phyloP scores from a whole-genome alignment of 345 rosid genomes.

The Brassica incana region DNA sequence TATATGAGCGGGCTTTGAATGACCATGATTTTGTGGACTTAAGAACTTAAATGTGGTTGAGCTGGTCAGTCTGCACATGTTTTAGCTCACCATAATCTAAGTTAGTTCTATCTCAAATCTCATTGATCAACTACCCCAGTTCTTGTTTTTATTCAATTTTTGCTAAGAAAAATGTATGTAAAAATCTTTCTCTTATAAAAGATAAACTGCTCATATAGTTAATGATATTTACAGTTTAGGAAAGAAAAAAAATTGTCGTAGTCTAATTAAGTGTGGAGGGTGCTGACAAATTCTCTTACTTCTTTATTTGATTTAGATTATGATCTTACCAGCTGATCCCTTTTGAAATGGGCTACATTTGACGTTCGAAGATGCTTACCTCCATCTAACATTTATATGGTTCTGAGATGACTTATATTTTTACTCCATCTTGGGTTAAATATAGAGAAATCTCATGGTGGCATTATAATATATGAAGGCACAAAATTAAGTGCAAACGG shows the following conservation, averaged over 20 bases:
- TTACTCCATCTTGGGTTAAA: constrained; percentile 7
- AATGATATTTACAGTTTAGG: too few relatives aligned
- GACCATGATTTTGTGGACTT: too few relatives aligned
- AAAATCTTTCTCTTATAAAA: too few relatives aligned
- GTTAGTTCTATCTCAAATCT: too few relatives aligned
- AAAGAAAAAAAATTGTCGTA: background rate
- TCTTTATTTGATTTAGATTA: constrained; percentile 30
- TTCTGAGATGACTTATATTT: background rate
- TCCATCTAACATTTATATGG: constrained; percentile 17
- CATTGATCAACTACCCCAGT: too few relatives aligned
- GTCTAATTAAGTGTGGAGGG: constrained; percentile 11
- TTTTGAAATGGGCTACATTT: constrained; percentile 24
- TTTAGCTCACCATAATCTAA: too few relatives aligned
- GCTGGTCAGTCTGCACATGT: too few relatives aligned
- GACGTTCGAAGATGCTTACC: constrained; percentile 33
- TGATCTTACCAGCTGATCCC: constrained; percentile 34
- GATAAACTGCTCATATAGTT: too few relatives aligned
- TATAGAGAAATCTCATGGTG: constrained; percentile 10
- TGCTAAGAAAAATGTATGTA: too few relatives aligned
- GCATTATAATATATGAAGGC: background rate
- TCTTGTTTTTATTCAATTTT: too few relatives aligned
- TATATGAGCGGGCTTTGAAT: background rate
- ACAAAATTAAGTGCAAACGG: constrained; percentile 7
- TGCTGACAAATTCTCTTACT: constrained; percentile 25
- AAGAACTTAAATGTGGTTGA: too few relatives aligned